A percentile compares a stretch with the other conserved stretches of the same genome.
phyloP scores from a whole-genome alignment of 2,329 filamentous ascomycete genomes.

The Colletotrichum liaoningense region DNA sequence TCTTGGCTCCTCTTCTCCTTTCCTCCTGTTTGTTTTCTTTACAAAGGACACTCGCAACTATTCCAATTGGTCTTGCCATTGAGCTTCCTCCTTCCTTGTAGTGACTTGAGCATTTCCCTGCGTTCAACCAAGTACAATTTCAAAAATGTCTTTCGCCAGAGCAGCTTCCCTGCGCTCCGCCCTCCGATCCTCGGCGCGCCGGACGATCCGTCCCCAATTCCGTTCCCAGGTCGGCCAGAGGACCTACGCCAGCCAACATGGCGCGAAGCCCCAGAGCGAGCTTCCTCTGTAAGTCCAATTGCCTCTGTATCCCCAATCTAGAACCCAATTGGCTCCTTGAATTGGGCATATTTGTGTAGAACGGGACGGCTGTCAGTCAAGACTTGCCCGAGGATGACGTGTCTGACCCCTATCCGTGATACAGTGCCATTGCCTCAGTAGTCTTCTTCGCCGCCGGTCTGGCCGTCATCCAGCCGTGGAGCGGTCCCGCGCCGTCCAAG shows the following conservation, averaged over 20 bases:
- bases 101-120: neutral
- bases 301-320: neutral
- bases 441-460: slow-evolving; percentile 24
- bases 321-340: neutral
- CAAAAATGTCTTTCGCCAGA: slow-evolving; percentile 22
- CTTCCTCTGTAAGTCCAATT: slow-evolving; percentile 23
- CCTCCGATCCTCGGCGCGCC: slow-evolving; percentile 32
- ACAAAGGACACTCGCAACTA: slow-evolving; percentile 1
- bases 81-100: neutral
- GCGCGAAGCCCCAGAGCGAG: slow-evolving; percentile 33
- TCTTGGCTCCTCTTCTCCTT: neutral
- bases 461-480: slow-evolving; percentile 31
- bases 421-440: slow-evolving; percentile 24
- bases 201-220: slow-evolving; percentile 31
- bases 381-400: neutral
- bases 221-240: slow-evolving; percentile 26
- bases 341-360: no score
- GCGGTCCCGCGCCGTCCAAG: slow-evolving; percentile 14
- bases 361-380: no score
- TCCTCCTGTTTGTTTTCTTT: neutral
- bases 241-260: slow-evolving; percentile 34
- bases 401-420: neutral
- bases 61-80: slow-evolving; percentile 4
- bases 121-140: neutral
- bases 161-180: slow-evolving; percentile 24